Evolutionary conservation across 1,139 yeast species (phyloP).

Genomic region (Entelexis paramagnoliae): DNA sequence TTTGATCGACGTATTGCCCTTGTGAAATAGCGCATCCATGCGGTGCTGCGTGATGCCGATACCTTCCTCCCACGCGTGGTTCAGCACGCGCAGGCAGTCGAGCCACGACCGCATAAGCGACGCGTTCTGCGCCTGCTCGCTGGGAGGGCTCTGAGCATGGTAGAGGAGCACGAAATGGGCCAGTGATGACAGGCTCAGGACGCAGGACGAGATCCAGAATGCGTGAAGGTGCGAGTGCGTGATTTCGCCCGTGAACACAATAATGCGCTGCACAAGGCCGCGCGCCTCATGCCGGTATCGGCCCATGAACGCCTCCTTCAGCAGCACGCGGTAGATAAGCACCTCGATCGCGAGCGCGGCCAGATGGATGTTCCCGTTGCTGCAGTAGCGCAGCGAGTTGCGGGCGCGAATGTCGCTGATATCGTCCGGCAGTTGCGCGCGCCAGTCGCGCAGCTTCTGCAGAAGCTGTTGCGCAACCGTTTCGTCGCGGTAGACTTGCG

Average conservation of each 20-base stretch:
- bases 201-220: conserved; percentile 32
- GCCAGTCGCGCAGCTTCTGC: conserved; percentile 27
- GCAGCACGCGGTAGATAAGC: conserved; percentile 28
- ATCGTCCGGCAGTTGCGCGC: conserved; percentile 28
- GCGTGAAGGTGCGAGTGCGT: conserved; percentile 34
- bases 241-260: conserved; percentile 31
- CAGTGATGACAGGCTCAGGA: conserved; percentile 30
- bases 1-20: conserved; percentile 24
- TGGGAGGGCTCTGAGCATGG: conserved; percentile 29
- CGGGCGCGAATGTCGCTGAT: conserved; percentile 27
- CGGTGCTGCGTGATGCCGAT: conserved; percentile 32
- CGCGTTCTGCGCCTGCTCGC: conserved; percentile 28
- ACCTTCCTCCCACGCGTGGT: conserved; percentile 31
- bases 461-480: conserved; percentile 21
- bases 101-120: conserved; percentile 32
- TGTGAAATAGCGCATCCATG: conserved; percentile 31
- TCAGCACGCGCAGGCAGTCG: conserved; percentile 23
- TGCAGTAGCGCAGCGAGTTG: conserved; percentile 28
- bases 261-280: conserved; percentile 29
- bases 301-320: conserved; percentile 21
- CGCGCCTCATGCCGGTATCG: conserved; percentile 28
- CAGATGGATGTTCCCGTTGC: conserved; percentile 31
- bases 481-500: neutral
- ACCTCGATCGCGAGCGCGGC: conserved; percentile 31
- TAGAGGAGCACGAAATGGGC: conserved; percentile 32